Evolutionary conservation across 108 stramenopile genomes (phyloP).

Genomic region (Cyclotella cryptica): DNA sequence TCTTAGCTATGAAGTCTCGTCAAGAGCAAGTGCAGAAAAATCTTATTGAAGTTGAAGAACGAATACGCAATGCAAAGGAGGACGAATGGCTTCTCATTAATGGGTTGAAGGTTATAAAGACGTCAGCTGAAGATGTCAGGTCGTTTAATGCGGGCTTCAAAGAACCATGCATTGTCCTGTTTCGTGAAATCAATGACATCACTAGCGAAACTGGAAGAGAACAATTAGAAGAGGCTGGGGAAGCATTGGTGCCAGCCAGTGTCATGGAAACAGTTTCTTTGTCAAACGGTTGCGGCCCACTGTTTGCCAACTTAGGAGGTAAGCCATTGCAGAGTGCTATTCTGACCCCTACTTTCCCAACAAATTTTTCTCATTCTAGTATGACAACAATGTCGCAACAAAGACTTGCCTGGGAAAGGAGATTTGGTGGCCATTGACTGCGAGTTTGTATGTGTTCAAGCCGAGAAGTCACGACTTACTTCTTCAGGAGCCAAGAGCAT

Average conservation of each 20-base stretch:
- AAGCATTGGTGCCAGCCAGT: constrained; percentile 35
- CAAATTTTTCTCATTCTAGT: too few species aligned
- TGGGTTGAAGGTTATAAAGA: constrained; percentile 72
- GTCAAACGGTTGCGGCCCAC: constrained; percentile 39
- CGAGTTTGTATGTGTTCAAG: constrained; percentile 90
- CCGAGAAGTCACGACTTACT: constrained; percentile 77
- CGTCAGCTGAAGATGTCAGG: constrained; percentile 74
- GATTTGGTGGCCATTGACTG: constrained; percentile 89
- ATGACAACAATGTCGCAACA: too few species aligned
- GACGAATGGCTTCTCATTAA: constrained; percentile 84
- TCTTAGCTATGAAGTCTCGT: constrained; percentile 29
- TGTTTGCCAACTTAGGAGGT: constrained; percentile 16
- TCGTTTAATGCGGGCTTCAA: constrained; percentile 77
- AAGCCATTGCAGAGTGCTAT: not conserved
- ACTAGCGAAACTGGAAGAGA: not conserved
- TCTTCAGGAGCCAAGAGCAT: constrained; percentile 84
- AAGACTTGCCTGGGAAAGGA: constrained; percentile 61
- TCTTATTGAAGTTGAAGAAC: constrained; percentile 12
- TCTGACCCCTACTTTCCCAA: not conserved
- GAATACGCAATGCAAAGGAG: constrained; percentile 3
- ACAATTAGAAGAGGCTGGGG: constrained; percentile 9
- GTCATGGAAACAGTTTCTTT: constrained; percentile 76
- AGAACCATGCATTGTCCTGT: constrained; percentile 67
- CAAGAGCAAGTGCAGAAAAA: constrained; percentile 40
- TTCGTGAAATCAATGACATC: constrained; percentile 35